Conservation (phyloP, 1,284 basidiomycete species). For the Somion occarium region DNA sequence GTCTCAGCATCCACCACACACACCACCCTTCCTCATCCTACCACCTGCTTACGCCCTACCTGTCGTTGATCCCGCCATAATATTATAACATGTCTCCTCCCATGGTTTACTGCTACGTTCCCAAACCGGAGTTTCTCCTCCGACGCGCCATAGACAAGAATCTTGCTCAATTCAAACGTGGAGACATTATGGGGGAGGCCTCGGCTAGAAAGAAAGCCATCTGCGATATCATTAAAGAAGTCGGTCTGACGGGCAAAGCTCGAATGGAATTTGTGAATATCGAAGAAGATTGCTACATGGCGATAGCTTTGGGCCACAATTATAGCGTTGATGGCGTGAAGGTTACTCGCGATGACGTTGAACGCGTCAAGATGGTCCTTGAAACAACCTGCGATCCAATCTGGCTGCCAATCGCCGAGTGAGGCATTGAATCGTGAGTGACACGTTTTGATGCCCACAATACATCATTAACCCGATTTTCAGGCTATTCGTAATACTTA, state of each 20-base stretch:
- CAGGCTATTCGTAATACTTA: too few species aligned
- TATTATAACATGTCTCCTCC: neutral
- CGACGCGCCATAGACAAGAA: neutral
- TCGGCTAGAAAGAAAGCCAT: neutral
- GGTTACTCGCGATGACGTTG: neutral
- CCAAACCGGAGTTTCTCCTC: neutral
- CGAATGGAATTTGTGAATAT: neutral
- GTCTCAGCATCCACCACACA: too few species aligned
- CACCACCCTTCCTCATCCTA: too few species aligned
- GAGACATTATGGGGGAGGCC: neutral
- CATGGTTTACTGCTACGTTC: neutral
- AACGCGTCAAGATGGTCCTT: neutral
- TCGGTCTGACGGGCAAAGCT: neutral
- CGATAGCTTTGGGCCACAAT: neutral
- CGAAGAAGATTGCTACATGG: neutral
- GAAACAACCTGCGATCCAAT: neutral
- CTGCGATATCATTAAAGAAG: neutral
- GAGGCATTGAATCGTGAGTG: too few species aligned
- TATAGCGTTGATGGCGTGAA: neutral
- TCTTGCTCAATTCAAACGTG: neutral
- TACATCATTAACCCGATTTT: too few species aligned
- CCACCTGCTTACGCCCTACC: too few species aligned
- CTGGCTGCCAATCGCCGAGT: too few species aligned
- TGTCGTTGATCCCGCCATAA: too few species aligned
- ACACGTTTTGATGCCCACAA: too few species aligned